Base-by-base conservation (phyloP, 1,284 basidiomycete genomes). In the Ustilago bromivora region DNA sequence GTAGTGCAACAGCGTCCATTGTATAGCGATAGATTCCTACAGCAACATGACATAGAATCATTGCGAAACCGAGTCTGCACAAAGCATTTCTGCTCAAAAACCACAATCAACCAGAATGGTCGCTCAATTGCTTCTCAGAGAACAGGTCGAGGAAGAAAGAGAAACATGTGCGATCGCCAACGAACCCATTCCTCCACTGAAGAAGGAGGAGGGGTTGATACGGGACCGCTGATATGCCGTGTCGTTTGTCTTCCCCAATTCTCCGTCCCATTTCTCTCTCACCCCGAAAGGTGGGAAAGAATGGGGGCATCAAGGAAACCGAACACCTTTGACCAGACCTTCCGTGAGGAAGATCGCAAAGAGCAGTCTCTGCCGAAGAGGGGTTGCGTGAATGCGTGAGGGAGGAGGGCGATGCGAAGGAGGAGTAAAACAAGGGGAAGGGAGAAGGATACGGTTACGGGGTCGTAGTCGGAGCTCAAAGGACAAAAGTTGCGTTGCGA, bases 331-430 rank as follows among this genome's bases (percentile, higher is more conserved):
- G 58, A 73, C 64, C 54, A 38, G 66, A 38, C 15, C 56, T 12
- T 38, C 31, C 43, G 43, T 46, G 19, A 46, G 35, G 47, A 57
- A 54, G 54, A 35, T 63, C 71, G 49, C 65, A 68, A 73, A 73
- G 71, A 73, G 71, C 71, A 68, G 66, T 73, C 58, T 73, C 71
- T 73, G 71, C 71, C 71, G 61, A 73, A 73, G 65, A 73, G 71
- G 71, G 71, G 71, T 56, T 56, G 38, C n/a, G 34, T 55, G 19
- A 6, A 38, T 31, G 31, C 23, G 46, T 15, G 46, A 57, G 32
- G 23, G 35, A 35, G 47, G 17, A 13, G 17, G 36, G 57, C 5
- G 54, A 32, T 34, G 31, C 6, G 34, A 36, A 43, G 5, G 8
- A 19, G 31, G 28, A 31, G 23, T 3, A 15, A 34, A 41, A 12